A percentile compares a stretch with the other conserved stretches of the same genome.
Conservation (phyloP, 2,329 filamentous ascomycete genomes). For the Westerdykella sp. region DNA sequence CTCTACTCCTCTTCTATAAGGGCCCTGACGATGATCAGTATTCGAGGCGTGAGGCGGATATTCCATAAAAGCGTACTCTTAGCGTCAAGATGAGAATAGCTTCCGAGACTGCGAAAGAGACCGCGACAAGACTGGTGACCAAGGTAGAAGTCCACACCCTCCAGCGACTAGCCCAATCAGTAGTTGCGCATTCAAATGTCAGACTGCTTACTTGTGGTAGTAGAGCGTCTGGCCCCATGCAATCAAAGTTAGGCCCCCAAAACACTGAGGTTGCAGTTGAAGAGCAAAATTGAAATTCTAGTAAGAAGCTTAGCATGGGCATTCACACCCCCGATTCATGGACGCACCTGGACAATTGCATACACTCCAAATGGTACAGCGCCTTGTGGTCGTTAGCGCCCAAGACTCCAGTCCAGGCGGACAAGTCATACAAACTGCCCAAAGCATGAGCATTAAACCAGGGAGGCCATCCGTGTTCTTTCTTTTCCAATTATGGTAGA, state of each 20-base stretch:
- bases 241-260: constrained; percentile 45
- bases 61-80: constrained; percentile 35
- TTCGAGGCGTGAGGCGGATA: neutral
- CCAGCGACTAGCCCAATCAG: constrained; percentile 39
- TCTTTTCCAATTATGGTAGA: constrained; percentile 57
- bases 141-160: constrained; percentile 42
- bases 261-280: constrained; percentile 51
- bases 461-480: constrained; percentile 59
- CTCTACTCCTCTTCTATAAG: constrained; percentile 49
- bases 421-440: constrained; percentile 47
- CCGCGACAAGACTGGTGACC: constrained; percentile 37
- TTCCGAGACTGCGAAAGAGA: constrained; percentile 50
- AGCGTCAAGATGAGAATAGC: constrained; percentile 53
- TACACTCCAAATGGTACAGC: constrained; percentile 49
- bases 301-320: neutral
- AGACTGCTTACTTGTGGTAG: constrained; percentile 41
- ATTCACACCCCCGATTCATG: too few species aligned
- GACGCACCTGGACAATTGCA: constrained; percentile 44
- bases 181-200: neutral
- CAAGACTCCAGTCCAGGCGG: neutral
- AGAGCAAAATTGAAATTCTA: constrained; percentile 52
- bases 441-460: constrained; percentile 56
- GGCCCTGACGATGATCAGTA: constrained; percentile 36
- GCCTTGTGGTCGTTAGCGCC: constrained; percentile 12
- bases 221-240: constrained; percentile 50